Evolutionary conservation across 306 rosid species (phyloP).

Genomic region (Quillaja saponaria): DNA sequence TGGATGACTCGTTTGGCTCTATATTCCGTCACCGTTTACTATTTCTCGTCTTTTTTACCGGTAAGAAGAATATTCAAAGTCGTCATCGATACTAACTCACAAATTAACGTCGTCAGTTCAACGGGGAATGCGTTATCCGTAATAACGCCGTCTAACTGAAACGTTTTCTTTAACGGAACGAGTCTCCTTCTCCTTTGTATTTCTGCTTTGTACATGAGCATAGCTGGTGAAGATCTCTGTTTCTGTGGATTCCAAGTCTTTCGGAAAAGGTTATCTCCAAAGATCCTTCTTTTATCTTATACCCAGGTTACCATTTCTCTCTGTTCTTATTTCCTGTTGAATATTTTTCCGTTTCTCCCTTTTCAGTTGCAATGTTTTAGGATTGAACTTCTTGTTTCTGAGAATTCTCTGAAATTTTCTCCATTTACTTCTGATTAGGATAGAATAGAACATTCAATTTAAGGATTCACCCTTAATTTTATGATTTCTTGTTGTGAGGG

Average conservation of each 20-base stretch:
- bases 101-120: slow-evolving; percentile 20
- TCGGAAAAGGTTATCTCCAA: slow-evolving; percentile 20
- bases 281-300: slow-evolving; percentile 2
- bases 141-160: background rate
- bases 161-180: slow-evolving; percentile 1
- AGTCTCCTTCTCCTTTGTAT: background rate
- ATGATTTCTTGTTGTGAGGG: background rate
- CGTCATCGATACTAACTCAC: background rate
- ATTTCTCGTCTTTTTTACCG: background rate
- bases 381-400: too few relatives aligned
- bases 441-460: background rate
- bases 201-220: slow-evolving; percentile 3
- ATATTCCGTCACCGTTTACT: slow-evolving; percentile 13
- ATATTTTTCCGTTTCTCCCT: too few relatives aligned
- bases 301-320: background rate
- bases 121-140: background rate
- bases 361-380: background rate
- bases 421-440: background rate
- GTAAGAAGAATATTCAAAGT: background rate
- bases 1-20: too few relatives aligned
- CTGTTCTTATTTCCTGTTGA: background rate
- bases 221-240: slow-evolving; percentile 12
- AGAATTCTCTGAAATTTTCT: background rate
- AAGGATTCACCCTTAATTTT: background rate
- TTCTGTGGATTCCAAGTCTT: slow-evolving; percentile 17